Conservation (phyloP, 306 rosid species). For the Castanea sativa region DNA sequence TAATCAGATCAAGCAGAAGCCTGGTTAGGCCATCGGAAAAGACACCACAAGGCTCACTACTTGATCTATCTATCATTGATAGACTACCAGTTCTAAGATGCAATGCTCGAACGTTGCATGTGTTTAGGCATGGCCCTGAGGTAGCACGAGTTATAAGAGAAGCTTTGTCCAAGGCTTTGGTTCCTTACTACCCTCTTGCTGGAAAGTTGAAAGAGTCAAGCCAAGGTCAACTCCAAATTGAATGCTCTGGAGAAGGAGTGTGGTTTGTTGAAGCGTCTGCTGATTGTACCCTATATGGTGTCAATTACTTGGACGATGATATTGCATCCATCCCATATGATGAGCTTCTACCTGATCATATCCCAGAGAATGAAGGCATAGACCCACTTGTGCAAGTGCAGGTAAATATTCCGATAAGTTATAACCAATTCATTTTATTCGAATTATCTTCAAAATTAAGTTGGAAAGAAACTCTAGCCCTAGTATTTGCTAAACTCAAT, state of each 20-base stretch:
- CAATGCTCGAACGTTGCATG: conserved; percentile 70
- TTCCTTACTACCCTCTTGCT: conserved; percentile 75
- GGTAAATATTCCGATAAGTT: conserved; percentile 21
- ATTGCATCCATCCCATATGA: conserved; percentile 35
- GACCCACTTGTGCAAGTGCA: conserved; percentile 71
- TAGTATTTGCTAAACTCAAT: neutral
- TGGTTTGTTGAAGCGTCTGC: conserved; percentile 64
- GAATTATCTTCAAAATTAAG: too few relatives aligned
- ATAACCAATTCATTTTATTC: too few relatives aligned
- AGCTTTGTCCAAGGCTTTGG: conserved; percentile 67
- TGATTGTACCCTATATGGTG: conserved; percentile 37
- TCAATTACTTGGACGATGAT: conserved; percentile 50
- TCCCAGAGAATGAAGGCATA: conserved; percentile 23
- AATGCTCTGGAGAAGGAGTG: conserved; percentile 60
- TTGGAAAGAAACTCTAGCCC: too few relatives aligned
- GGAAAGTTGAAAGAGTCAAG: conserved; percentile 44
- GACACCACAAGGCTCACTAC: conserved; percentile 46
- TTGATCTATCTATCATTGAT: conserved; percentile 57
- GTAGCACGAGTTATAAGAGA: conserved; percentile 44
- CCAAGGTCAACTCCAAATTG: conserved; percentile 33
- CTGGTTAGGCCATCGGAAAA: conserved; percentile 47
- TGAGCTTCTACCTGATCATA: conserved; percentile 50
- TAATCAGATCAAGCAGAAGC: conserved; percentile 37
- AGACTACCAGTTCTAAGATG: conserved; percentile 49
- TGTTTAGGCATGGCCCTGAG: conserved; percentile 51